Evolutionary conservation across 768 basidiomycete species (phyloP).

Genomic region (Xerocomellus dryophilus): DNA sequence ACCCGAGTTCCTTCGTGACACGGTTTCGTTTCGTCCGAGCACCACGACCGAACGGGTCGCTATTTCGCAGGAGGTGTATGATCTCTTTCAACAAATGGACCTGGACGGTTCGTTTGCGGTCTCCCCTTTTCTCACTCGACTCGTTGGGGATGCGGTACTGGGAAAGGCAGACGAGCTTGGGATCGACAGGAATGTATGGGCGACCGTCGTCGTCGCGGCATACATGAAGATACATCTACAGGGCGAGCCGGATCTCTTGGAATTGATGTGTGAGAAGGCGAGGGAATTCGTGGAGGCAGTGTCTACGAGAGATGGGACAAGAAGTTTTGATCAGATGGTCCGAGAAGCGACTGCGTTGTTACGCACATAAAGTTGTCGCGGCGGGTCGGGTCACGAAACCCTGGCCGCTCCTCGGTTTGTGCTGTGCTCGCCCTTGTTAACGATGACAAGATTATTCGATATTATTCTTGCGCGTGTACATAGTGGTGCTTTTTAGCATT

Average conservation of each 20-base stretch:
- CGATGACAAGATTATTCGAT: no score
- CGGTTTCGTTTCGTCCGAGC: not conserved
- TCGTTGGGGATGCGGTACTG: conserved; percentile 38
- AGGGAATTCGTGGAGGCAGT: conserved; percentile 35
- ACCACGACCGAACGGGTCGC: conserved; percentile 1
- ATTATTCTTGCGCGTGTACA: no score
- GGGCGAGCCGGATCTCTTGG: conserved; percentile 39
- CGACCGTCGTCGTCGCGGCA: conserved; percentile 46
- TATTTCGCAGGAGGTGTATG: conserved; percentile 29
- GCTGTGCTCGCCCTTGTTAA: no score
- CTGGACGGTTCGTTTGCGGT: conserved; percentile 50
- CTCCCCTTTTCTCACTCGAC: conserved; percentile 26
- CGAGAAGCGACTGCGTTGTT: conserved; percentile 11
- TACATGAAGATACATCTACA: conserved; percentile 41
- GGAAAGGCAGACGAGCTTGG: conserved; percentile 29
- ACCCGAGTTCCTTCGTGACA: conserved; percentile 25
- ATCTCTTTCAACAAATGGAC: conserved; percentile 39
- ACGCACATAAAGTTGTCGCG: not conserved
- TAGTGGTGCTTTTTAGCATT: no score
- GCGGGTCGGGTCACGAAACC: not conserved
- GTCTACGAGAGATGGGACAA: not conserved
- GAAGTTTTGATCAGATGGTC: conserved; percentile 22
- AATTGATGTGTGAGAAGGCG: conserved; percentile 42
- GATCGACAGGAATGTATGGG: conserved; percentile 43
- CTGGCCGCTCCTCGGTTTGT: not conserved